Conservation (phyloP, 2,329 filamentous ascomycete species). For the Periglandula ipomoeae region DNA sequence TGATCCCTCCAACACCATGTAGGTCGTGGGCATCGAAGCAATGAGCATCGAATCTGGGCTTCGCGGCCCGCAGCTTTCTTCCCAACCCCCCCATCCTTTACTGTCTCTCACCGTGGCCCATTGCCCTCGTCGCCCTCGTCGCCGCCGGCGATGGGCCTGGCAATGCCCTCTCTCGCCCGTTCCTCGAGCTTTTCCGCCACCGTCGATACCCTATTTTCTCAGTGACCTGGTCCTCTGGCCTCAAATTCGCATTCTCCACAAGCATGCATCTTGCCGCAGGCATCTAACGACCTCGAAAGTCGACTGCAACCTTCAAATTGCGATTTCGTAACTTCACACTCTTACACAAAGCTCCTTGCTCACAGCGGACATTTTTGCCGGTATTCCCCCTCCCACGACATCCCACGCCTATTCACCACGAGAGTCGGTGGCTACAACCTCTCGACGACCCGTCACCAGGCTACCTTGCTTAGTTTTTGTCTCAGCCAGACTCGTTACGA, state of each 20-base stretch:
- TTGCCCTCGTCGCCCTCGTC: background rate
- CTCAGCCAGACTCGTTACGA: background rate
- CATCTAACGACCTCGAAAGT: background rate
- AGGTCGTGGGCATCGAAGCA: constrained; percentile 24
- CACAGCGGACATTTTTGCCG: background rate
- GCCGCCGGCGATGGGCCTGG: background rate
- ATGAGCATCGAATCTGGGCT: constrained; percentile 22
- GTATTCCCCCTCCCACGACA: background rate
- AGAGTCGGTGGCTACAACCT: background rate
- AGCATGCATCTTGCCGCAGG: background rate
- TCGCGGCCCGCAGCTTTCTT: constrained; percentile 6
- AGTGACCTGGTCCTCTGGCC: background rate
- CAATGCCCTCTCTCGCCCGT: constrained; percentile 5
- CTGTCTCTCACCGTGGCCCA: background rate
- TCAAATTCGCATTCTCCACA: background rate
- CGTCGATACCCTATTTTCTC: background rate
- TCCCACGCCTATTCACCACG: background rate
- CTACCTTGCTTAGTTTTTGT: background rate
- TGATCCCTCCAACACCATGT: constrained; percentile 19
- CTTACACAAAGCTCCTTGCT: no score
- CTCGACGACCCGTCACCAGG: background rate
- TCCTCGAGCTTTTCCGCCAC: constrained; percentile 3
- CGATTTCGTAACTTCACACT: background rate
- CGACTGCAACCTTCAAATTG: background rate
- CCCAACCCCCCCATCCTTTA: background rate